Evolutionary conservation across 2,329 filamentous ascomycete species (phyloP).

Genomic region (Beauveria sp.): DNA sequence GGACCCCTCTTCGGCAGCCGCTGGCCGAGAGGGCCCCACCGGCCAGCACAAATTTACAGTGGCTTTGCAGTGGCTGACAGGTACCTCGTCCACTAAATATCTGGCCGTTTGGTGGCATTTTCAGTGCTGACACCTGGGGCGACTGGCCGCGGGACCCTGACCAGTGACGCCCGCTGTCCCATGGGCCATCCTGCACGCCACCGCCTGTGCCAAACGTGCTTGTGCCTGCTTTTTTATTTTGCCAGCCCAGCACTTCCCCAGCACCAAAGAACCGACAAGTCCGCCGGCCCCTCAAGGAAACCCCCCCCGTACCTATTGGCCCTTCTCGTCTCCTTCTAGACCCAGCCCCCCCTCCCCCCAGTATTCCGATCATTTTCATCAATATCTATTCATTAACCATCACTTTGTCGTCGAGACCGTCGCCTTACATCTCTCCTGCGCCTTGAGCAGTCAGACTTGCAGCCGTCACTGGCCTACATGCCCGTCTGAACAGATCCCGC

Average conservation of each 20-base stretch:
- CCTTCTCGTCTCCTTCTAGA: background rate
- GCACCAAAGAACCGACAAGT: background rate
- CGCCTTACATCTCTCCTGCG: background rate
- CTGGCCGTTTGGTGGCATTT: background rate
- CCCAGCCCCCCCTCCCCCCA: background rate
- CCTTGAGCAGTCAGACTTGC: background rate
- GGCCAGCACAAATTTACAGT: background rate
- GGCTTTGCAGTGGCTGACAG: background rate
- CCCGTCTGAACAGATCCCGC: background rate
- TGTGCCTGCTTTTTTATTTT: background rate
- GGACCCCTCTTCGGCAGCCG: constrained; percentile 3
- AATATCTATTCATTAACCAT: background rate
- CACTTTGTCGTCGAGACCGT: background rate
- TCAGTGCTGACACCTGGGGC: background rate
- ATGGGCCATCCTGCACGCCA: background rate
- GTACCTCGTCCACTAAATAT: background rate
- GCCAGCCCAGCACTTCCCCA: background rate
- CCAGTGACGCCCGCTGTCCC: background rate
- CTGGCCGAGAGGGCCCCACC: constrained; percentile 1
- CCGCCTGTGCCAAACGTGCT: background rate
- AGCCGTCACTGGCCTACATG: constrained; percentile 3
- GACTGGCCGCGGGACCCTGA: background rate
- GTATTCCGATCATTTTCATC: background rate
- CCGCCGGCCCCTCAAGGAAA: background rate
- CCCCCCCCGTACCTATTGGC: background rate